Percentiles rank a stretch among this genome's conserved stretches.
Conservation (phyloP, 2,329 filamentous ascomycete genomes). For the Xylariaceae sp. region DNA sequence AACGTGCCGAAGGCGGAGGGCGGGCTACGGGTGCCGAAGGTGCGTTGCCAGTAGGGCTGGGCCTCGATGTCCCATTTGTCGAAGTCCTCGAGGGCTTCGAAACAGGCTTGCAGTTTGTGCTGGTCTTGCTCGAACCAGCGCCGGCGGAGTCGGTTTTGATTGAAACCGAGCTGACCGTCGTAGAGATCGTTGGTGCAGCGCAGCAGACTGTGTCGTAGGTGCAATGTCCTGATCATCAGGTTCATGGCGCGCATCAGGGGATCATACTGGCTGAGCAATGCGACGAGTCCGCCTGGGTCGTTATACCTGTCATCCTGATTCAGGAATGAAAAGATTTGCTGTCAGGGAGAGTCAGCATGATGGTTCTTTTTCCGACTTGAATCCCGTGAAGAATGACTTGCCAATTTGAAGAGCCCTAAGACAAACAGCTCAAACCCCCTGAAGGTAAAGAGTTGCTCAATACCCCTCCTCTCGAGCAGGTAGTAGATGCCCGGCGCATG, state of each 20-base stretch:
- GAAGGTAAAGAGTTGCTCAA: slow-evolving; percentile 15
- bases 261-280: slow-evolving; percentile 7
- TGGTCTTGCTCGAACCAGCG: slow-evolving; percentile 5
- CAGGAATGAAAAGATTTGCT: slow-evolving; percentile 17
- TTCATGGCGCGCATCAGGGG: slow-evolving; percentile 18
- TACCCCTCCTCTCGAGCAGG: slow-evolving; percentile 18
- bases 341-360: background rate
- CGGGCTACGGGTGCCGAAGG: slow-evolving; percentile 10
- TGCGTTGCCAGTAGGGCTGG: slow-evolving; percentile 13
- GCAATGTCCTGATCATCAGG: slow-evolving; percentile 14
- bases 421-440: slow-evolving; percentile 19
- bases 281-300: slow-evolving; percentile 16
- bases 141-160: background rate
- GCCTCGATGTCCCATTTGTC: slow-evolving; percentile 16
- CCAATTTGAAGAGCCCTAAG: slow-evolving; percentile 15
- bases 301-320: slow-evolving; percentile 16
- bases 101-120: slow-evolving; percentile 8
- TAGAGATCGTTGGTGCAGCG: background rate
- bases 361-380: background rate
- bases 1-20: slow-evolving; percentile 16
- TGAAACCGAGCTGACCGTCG: too few relatives aligned
- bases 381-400: slow-evolving; percentile 2
- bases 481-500: slow-evolving; percentile 19
- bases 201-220: slow-evolving; percentile 10
- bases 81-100: slow-evolving; percentile 15